Evolutionary conservation across 2,329 filamentous ascomycete species (phyloP).

Genomic region (Fusarium burgessii): DNA sequence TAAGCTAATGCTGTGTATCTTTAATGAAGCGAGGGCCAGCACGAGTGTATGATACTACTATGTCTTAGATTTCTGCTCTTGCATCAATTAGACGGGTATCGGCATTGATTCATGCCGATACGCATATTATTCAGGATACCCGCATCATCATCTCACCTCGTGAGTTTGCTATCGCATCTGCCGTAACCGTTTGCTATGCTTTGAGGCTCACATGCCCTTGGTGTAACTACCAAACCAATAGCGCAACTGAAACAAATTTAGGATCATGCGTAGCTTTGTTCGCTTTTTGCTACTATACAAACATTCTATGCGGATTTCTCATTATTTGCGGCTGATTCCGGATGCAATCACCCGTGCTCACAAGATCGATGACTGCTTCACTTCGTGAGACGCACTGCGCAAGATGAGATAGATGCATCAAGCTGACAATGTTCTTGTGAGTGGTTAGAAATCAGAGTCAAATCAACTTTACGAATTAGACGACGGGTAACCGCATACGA

Average conservation of each 20-base stretch:
- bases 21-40: background rate
- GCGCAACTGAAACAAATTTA: background rate
- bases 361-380: constrained; percentile 10
- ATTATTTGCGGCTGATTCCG: background rate
- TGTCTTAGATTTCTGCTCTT: background rate
- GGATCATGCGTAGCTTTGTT: background rate
- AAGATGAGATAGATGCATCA: background rate
- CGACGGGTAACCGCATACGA: constrained; percentile 6
- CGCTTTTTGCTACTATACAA: background rate
- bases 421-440: background rate
- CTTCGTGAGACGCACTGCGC: background rate
- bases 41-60: background rate
- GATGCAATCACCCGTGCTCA: constrained; percentile 22
- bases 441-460: background rate
- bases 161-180: constrained; percentile 14
- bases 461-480: background rate
- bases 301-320: background rate
- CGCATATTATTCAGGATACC: background rate
- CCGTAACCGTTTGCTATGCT: background rate
- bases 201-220: constrained; percentile 1
- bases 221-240: background rate
- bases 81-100: background rate
- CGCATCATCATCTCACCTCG: constrained; percentile 9
- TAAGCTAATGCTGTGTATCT: background rate
- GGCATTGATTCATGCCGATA: background rate